These are phyloP conservation scores for Boletellus ananas DNA, from an alignment of 768 basidiomycete genomes.

Conservation along the genomic window DNA sequence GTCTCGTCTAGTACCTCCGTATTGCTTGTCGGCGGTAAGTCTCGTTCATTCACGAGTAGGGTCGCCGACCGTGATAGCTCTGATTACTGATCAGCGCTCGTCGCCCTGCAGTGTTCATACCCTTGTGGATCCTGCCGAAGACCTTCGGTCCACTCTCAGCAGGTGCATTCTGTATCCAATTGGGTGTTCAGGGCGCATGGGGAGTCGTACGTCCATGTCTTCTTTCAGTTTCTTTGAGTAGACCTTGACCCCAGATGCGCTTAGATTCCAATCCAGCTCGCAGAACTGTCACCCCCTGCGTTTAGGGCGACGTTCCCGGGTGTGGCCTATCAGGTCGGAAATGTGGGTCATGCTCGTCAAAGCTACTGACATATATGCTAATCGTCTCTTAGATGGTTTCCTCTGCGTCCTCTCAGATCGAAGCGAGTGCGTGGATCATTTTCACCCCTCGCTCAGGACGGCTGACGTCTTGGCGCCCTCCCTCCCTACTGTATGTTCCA, in stretches of 20 bases:
- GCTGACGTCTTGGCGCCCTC: too few species aligned
- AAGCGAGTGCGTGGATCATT: slow-evolving; percentile 19
- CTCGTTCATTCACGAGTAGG: slow-evolving; percentile 44
- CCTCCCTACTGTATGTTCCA: neutral
- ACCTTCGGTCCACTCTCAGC: slow-evolving; percentile 66
- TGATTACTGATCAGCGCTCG: neutral
- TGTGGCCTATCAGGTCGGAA: slow-evolving; percentile 80
- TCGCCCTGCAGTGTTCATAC: slow-evolving; percentile 47
- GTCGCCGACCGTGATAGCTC: too few species aligned
- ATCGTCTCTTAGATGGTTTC: slow-evolving; percentile 52
- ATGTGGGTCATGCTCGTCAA: slow-evolving; percentile 33
- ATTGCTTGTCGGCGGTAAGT: slow-evolving; percentile 24
- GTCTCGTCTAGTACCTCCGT: slow-evolving; percentile 17
- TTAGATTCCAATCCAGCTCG: slow-evolving; percentile 70
- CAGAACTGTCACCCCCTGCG: slow-evolving; percentile 82
- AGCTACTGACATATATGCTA: too few species aligned
- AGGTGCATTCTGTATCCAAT: slow-evolving; percentile 83
- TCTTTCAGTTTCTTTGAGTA: neutral
- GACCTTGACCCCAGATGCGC: neutral
- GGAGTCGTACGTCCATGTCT: slow-evolving; percentile 57
- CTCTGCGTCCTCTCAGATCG: slow-evolving; percentile 61
- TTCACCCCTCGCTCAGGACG: too few species aligned
- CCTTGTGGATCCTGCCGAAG: slow-evolving; percentile 78
- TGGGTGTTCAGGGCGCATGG: slow-evolving; percentile 90
- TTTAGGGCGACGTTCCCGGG: slow-evolving; percentile 89